Conservation (phyloP, 2,329 filamentous ascomycete species). For the Sporothrix pseudoabietina region DNA sequence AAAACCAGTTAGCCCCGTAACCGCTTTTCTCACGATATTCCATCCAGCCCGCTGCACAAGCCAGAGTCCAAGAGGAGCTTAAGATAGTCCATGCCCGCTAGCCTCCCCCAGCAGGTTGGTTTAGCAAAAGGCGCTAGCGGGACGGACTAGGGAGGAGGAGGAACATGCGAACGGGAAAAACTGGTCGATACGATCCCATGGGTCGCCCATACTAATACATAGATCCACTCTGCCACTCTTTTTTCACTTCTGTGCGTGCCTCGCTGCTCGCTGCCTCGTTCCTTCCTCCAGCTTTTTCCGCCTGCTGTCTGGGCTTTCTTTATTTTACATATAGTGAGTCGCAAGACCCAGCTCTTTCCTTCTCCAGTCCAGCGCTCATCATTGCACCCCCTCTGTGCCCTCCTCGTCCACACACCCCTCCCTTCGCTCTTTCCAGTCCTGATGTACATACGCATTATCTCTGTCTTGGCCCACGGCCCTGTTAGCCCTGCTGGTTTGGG, state of each 20-base stretch:
- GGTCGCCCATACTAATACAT: neutral
- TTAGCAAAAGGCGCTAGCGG: constrained; percentile 14
- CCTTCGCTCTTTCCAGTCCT: neutral
- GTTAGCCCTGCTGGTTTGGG: constrained; percentile 7
- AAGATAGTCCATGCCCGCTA: constrained; percentile 11
- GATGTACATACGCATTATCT: neutral
- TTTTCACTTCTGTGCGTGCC: neutral
- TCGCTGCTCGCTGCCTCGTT: neutral
- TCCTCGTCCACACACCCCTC: neutral
- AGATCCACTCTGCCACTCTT: neutral
- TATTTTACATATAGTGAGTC: neutral
- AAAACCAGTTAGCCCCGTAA: neutral
- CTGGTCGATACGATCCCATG: constrained; percentile 13
- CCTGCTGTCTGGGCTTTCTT: neutral
- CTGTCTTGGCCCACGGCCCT: neutral
- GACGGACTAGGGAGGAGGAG: constrained; percentile 7
- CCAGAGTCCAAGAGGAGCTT: neutral
- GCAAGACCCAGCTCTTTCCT: constrained; percentile 2
- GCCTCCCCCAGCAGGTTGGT: constrained; percentile 26
- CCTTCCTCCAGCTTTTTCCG: neutral
- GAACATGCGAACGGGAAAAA: constrained; percentile 18
- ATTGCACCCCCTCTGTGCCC: neutral
- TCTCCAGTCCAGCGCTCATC: neutral
- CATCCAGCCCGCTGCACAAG: neutral
- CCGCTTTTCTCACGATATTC: constrained; percentile 3